A percentile compares a stretch with the other conserved stretches of the same genome.
Evolutionary conservation across 2,329 filamentous ascomycete genomes (phyloP).

Genomic region (Nemania sp.): DNA sequence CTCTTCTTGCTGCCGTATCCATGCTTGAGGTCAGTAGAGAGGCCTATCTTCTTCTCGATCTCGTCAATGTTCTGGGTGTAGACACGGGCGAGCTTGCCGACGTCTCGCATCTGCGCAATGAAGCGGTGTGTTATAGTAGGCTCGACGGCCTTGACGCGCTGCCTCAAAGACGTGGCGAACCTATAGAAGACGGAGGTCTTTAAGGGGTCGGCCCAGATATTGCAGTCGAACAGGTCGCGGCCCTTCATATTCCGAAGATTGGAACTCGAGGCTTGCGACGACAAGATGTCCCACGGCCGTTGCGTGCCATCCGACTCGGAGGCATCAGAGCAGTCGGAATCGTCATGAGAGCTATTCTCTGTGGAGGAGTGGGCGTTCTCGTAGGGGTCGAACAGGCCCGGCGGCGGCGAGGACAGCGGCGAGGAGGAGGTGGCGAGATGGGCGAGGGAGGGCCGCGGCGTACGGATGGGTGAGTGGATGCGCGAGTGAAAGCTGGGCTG

Average conservation of each 20-base stretch:
- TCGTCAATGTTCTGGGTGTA: slow-evolving; percentile 79
- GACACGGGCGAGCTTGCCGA: slow-evolving; percentile 69
- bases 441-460: slow-evolving; percentile 29
- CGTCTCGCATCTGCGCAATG: slow-evolving; percentile 67
- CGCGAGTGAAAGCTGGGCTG: slow-evolving; percentile 24
- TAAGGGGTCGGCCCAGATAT: slow-evolving; percentile 69
- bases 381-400: slow-evolving; percentile 56
- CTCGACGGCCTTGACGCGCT: slow-evolving; percentile 64
- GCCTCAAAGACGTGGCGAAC: slow-evolving; percentile 68
- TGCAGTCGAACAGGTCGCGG: slow-evolving; percentile 70
- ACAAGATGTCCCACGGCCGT: slow-evolving; percentile 45
- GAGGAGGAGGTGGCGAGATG: slow-evolving; percentile 53
- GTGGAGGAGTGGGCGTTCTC: slow-evolving; percentile 42
- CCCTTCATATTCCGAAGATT: slow-evolving; percentile 67
- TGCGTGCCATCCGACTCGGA: slow-evolving; percentile 52
- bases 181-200: slow-evolving; percentile 73
- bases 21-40: slow-evolving; percentile 63
- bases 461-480: too few relatives aligned
- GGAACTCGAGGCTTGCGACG: slow-evolving; percentile 45
- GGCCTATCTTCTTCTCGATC: slow-evolving; percentile 70
- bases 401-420: slow-evolving; percentile 60
- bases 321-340: slow-evolving; percentile 37
- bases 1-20: slow-evolving; percentile 64
- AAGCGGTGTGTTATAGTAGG: slow-evolving; percentile 71
- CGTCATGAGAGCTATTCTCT: slow-evolving; percentile 45